Percentiles rank a stretch among this genome's conserved stretches.
phyloP scores from a whole-genome alignment of 2,329 filamentous ascomycete genomes.

The Aaosphaeria pasadenensis region DNA sequence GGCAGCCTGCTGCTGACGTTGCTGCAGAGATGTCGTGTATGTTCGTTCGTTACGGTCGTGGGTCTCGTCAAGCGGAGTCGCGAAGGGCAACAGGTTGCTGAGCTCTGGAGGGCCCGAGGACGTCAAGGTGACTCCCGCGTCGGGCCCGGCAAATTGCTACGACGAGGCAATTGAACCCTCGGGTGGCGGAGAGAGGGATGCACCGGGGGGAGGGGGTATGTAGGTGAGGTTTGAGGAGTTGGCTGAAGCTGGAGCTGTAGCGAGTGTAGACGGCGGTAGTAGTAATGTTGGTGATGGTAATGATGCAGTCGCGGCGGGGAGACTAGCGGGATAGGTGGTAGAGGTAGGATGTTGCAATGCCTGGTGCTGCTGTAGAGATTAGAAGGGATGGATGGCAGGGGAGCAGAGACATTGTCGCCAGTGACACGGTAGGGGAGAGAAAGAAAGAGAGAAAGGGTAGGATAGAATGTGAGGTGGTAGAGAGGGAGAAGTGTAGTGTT shows the following conservation, averaged over 20 bases:
- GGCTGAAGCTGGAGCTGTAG: conserved; percentile 1
- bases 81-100: conserved; percentile 25
- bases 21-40: conserved; percentile 39
- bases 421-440: no score
- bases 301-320: not conserved
- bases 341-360: no score
- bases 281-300: not conserved
- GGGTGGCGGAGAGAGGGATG: not conserved
- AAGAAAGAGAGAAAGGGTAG: no score
- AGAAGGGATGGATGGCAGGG: conserved; percentile 6
- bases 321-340: no score
- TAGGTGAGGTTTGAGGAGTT: not conserved
- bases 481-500: not conserved
- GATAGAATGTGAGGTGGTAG: not conserved
- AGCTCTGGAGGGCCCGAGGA: conserved; percentile 21
- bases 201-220: not conserved
- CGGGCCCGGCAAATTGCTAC: conserved; percentile 7
- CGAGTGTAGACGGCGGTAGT: conserved; percentile 1
- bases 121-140: conserved; percentile 21
- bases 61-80: conserved; percentile 34
- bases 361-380: no score
- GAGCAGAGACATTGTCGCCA: conserved; percentile 7
- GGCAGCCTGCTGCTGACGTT: conserved; percentile 42
- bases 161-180: conserved; percentile 2
- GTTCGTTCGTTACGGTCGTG: conserved; percentile 32